Base-by-base conservation (phyloP, 441 rosid species). In the Bocquillonia castaneifolia region DNA sequence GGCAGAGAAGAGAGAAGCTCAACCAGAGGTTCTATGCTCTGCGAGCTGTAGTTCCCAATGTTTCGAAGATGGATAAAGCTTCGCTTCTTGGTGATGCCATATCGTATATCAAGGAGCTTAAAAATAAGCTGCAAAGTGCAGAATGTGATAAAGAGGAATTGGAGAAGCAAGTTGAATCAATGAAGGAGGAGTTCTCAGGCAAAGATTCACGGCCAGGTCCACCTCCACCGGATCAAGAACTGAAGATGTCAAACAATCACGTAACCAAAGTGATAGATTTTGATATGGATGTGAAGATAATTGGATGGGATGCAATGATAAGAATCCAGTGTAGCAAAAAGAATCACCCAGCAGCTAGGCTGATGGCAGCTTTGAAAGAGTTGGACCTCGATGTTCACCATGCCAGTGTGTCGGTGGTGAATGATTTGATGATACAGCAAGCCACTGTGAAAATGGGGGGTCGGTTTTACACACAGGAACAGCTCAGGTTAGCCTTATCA, bases 61-160 rank as follows among this genome's bases (percentile, higher is more conserved):
- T 93, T 6, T 93, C 99, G 0, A 93, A 93, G 78, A 93, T 93
- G 99, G 99, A 93, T 56, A 93, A 93, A 68, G 99, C 99, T 29
- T 93, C 99, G 6, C 87, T 93, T 28, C 87, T 93, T 0, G 99
- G 97, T 4, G 99, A 93, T 59, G 97, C 97, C 0, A 93, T 93
- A 56, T 79, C 97, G 1, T 91, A 91, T 70, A 93, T 93, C 45
- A 84, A 89, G 47, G 99, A 93, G 85, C 93, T 93, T 18, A 88
- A 67, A 67, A 14, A 70, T 45, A 91, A 91, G 89, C 80, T 94
- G 71, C 90, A 87, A 61, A 75, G 59, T 28, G 68, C 84, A 0
- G 97, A 91, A 6, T 63, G 80, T 0, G 90, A 86, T 68, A 90
- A 85, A 69, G 91, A 84, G 68, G 90, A 90, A 72, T 39, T 90